These are phyloP conservation scores for Thelonectria rubi DNA, from an alignment of 2,329 filamentous ascomycete species.

Conservation along the genomic window DNA sequence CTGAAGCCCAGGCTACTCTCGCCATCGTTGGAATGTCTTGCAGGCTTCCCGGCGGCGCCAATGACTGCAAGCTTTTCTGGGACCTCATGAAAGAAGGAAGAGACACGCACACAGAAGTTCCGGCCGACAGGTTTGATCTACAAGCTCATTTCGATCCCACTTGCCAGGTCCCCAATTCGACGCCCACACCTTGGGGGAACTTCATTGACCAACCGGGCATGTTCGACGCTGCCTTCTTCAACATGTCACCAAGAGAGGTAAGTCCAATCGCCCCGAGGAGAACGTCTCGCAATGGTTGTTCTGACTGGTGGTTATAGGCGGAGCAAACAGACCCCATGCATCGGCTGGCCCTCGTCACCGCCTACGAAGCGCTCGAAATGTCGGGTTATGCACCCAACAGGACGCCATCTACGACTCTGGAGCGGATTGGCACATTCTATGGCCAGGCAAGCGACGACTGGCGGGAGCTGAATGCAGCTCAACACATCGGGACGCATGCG, in stretches of 20 bases:
- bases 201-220: background rate
- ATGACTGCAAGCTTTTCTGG: background rate
- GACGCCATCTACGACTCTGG: constrained; percentile 66
- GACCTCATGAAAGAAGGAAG: background rate
- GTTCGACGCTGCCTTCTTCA: background rate
- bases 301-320: too few relatives aligned
- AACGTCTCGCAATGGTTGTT: too few relatives aligned
- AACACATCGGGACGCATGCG: constrained; percentile 69
- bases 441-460: constrained; percentile 82
- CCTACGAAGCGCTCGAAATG: constrained; percentile 75
- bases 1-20: background rate
- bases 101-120: background rate
- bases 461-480: constrained; percentile 78
- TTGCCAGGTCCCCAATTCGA: background rate
- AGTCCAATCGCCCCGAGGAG: too few relatives aligned
- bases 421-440: constrained; percentile 76
- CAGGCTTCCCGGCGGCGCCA: background rate
- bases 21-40: background rate
- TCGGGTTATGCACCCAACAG: constrained; percentile 71
- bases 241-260: background rate
- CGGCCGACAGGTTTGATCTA: background rate
- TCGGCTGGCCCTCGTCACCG: constrained; percentile 66
- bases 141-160: background rate
- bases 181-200: background rate
- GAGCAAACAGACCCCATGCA: background rate